Percentiles rank a stretch among this genome's conserved stretches.
phyloP scores from a whole-genome alignment of 495 filamentous ascomycete species.

The Hypoxylon intermedium region DNA sequence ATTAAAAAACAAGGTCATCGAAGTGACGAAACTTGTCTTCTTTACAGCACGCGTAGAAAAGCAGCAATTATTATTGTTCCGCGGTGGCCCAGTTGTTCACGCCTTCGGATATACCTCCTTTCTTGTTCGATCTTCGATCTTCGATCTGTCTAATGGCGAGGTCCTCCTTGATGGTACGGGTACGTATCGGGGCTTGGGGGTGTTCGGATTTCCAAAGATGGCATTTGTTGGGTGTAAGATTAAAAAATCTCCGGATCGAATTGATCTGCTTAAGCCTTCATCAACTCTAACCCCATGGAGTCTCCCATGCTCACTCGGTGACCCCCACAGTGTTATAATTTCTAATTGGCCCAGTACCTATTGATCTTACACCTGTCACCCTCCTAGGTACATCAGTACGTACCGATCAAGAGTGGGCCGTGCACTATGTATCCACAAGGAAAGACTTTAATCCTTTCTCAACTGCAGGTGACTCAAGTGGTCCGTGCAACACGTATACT shows the following conservation, averaged over 20 bases:
- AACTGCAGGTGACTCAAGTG: no score
- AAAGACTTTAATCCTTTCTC: no score
- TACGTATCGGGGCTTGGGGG: slow-evolving; percentile 4
- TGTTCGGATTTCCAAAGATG: slow-evolving; percentile 7
- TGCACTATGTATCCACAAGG: no score
- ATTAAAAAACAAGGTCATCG: slow-evolving; percentile 9
- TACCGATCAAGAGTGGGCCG: no score
- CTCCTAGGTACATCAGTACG: no score
- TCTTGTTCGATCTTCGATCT: no score
- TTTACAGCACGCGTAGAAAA: slow-evolving; percentile 4
- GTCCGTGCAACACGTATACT: no score
- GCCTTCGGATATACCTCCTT: no score
- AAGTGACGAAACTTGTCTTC: slow-evolving; percentile 1
- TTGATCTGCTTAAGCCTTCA: background rate
- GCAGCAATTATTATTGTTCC: background rate
- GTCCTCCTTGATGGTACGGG: background rate
- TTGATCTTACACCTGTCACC: background rate
- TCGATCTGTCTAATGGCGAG: background rate
- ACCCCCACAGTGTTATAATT: background rate
- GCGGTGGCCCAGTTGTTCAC: background rate
- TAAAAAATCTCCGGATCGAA: slow-evolving; percentile 25
- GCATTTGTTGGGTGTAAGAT: slow-evolving; percentile 10
- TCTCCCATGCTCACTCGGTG: slow-evolving; percentile 2
- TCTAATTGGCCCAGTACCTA: background rate
- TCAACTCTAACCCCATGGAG: slow-evolving; percentile 27